Base-by-base conservation (phyloP, 2,329 filamentous ascomycete species). In the Penicillium palitans region DNA sequence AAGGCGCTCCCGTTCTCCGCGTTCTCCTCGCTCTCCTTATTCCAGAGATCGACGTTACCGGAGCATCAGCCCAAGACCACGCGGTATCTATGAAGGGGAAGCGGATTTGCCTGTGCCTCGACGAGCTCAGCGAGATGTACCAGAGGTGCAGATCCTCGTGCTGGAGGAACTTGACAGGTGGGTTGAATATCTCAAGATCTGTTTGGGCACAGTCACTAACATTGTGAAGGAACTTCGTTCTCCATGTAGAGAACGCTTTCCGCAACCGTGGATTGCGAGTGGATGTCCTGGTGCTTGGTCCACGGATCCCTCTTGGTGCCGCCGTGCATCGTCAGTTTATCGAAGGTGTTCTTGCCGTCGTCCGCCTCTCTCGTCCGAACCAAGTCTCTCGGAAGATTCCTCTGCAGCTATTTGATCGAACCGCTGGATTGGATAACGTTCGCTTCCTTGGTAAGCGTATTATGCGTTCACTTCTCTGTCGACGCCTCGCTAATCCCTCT, bases 141-240 rank as follows among this genome's bases (percentile, higher is more conserved):
- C 93, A 2, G 92, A 98, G 67, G 89, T 97, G 17, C 92, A 97
- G 72, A 86, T 98, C 31, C 84, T 97, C 29, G 84, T 96, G 6
- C 81, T 93, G 45, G 87, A 93, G 63, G 87, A 92, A 65, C 83
- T 96, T 13, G 86, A 88, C 59, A 82, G 78, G 80, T 81, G 61
- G 62, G 74, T 58, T 51, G 19, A 45, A 39, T 48, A 17, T 40
- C 46, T 37, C 2, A 24, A 40, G 10, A 7, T 27, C 9, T 29
- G 2, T 58, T 27, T 53, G 45, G 54, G 46, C 4, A 31, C 50
- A 37, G 4, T n/a, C 12, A 49, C 62, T 64, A 35, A 61, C 31
- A 4, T n/a, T 51, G 17, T 57, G 50, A 42, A 83, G 89, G 60
- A 88, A 91, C 57, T 97, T 96, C 69, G 86, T 96, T 51, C 82